Evolutionary conservation across 257 asterid genomes (phyloP).

Genomic region (Anisodus tanguticus): DNA sequence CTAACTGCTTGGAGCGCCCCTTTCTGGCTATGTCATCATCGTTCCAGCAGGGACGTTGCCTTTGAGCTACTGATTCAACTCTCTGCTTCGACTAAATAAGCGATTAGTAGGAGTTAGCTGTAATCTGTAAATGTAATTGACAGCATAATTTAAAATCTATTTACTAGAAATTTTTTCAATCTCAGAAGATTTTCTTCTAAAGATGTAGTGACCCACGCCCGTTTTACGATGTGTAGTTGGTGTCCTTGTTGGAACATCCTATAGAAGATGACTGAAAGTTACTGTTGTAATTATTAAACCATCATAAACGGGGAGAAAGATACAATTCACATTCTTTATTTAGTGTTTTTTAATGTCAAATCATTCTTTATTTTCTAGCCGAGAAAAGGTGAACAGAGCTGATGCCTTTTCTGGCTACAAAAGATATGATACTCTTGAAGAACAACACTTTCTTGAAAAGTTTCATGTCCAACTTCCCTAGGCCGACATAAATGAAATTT

Average conservation of each 20-base stretch:
- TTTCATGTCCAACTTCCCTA: too few species aligned
- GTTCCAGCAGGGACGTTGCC: constrained; percentile 61
- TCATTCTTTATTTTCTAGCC: not conserved
- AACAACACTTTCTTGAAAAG: too few species aligned
- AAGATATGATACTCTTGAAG: too few species aligned
- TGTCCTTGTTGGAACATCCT: constrained; percentile 5
- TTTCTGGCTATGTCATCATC: constrained; percentile 67
- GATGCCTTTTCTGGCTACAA: too few species aligned
- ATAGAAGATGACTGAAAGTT: not conserved
- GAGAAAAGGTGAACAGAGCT: too few species aligned
- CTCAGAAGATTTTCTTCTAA: not conserved
- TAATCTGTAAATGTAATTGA: constrained; percentile 29
- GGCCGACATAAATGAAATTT: too few species aligned
- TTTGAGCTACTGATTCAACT: constrained; percentile 44
- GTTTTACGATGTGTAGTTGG: constrained; percentile 23
- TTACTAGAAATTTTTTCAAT: constrained; percentile 19
- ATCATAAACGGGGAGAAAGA: constrained; percentile 9
- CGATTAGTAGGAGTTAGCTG: constrained; percentile 31
- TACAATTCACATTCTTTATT: not conserved
- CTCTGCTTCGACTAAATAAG: constrained; percentile 25
- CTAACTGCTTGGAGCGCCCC: constrained; percentile 66
- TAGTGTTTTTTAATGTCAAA: not conserved
- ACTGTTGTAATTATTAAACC: constrained; percentile 10
- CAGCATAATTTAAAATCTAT: constrained; percentile 12
- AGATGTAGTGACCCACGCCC: not conserved